Base-by-base conservation (phyloP, 2,329 filamentous ascomycete genomes). In the Xylariaceae sp. region DNA sequence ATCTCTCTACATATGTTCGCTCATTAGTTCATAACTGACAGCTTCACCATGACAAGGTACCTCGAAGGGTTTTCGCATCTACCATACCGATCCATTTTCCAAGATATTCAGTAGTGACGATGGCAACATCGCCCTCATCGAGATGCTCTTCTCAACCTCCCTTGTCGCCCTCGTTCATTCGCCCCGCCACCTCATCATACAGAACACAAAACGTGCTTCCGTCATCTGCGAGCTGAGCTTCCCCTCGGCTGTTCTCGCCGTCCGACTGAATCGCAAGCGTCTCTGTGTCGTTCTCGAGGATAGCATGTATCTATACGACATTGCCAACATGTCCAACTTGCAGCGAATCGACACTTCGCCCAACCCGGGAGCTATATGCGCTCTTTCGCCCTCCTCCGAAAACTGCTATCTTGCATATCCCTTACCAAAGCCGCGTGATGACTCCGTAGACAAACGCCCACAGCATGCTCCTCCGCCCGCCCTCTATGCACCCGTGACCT, bases 181-280 rank as follows among this genome's bases (percentile, higher is more conserved):
- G 17, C 95, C 95, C 4, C 85, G 95, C 53, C 90, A 96, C 58
- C 81, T 99, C 52, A 91, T 96, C 65, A 98, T 99, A 70, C 93
- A 96, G 70, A 99, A 99, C 74, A 99, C 95, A 31, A 98, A 88
- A 82, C 80, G 86, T 65, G 82, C 82, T 2, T 88, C 94, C 37
- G 91, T 96, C 58, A 98, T 99, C 74, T 99, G 95, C 84, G 95
- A 99, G 75, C 90, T 99, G 71, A 98, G 94, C 3, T 99, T 99
- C 68, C 94, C 94, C 11, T 96, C 93, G n/a, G 92, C 93, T 46
- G 92, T 99, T 9, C 85, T 98, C 36, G 93, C 94, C 17, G 92
- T 99, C 57, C 90, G 93, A 64, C 81, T 99, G 69, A 99, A 99
- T 75, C 86, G 95, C 65, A 98, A 97, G 75, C 88, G 95, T 33